Evolutionary conservation across 2,329 filamentous ascomycete species (phyloP), one percentile per base, ranked within the genome.

Genomic region (Claviceps monticola): DNA sequence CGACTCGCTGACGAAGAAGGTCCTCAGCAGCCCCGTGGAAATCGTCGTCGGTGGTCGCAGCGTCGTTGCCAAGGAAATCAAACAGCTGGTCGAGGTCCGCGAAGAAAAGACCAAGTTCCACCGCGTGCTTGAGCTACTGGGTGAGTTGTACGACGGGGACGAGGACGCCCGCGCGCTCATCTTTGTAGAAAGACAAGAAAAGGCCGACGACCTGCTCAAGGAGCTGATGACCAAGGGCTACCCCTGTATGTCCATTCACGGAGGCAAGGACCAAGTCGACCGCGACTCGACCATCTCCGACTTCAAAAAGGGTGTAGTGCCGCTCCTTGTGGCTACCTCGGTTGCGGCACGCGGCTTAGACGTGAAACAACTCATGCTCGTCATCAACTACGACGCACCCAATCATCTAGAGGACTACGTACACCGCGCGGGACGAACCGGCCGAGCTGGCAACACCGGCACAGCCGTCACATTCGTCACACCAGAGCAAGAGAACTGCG

Each of bases 341-440:
- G 88, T 98, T 53, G 93, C 93, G 41, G 93, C 93, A 49, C 86
- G 93, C 66, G 93, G 93, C 55, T 74, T 98, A 42, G 93, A 98
- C 65, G 91, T 98, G 45, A 95, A 96, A 69, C 88, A 95, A 65
- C 75, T 98, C 37, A 96, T 94, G 67, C 77, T 97, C 36, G 93
- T 98, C 51, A 83, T 98, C 69, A 97, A 97, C 68, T 96, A 88
- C 64, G 90, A 96, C 63, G 87, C 85, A 1, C 91, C 90, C 1
- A 95, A 95, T 61, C 90, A 97, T 69, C 69, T 95, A 55, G 93
- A 98, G 68, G 93, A 97, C 63, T 97, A 97, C 62, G 91, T 97
- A 42, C 93, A 96, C 66, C 84, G 93, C 56, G 88, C 87, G 51
- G 93, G 93, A 47, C 87, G 93, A 60, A 97, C 93, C 7, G 93